These are phyloP conservation scores for Chloris gayana DNA, from an alignment of 176 grass and related monocot genomes.

Conservation along the genomic window DNA sequence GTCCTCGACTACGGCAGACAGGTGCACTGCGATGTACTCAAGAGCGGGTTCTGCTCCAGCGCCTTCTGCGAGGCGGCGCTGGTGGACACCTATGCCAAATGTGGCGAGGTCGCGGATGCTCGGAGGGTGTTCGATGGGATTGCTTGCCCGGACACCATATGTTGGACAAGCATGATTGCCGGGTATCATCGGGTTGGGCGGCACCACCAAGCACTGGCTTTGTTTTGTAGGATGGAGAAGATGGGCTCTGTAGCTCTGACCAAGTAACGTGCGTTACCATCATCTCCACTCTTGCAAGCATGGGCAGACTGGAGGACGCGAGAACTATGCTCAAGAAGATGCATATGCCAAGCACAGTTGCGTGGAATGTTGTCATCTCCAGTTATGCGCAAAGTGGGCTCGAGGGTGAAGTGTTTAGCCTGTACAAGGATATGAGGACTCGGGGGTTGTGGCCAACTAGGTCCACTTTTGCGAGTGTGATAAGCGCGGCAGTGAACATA, in stretches of 20 bases:
- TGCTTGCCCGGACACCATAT: constrained; percentile 48
- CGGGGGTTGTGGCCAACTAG: constrained; percentile 48
- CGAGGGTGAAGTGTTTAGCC: constrained; percentile 42
- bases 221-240: constrained; percentile 56
- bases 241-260: constrained; percentile 37
- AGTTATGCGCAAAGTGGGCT: constrained; percentile 44
- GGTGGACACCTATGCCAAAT: constrained; percentile 66
- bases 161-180: constrained; percentile 67
- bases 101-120: constrained; percentile 39
- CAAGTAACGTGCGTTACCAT: constrained; percentile 42
- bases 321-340: constrained; percentile 47
- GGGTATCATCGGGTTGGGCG: constrained; percentile 46
- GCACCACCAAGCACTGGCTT: constrained; percentile 39
- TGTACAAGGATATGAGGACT: constrained; percentile 66
- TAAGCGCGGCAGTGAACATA: constrained; percentile 58
- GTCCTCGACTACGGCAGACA: constrained; percentile 40
- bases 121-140: constrained; percentile 53
- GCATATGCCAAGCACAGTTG: constrained; percentile 36
- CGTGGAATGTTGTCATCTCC: constrained; percentile 78
- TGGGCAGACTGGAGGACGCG: constrained; percentile 49
- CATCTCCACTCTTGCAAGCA: constrained; percentile 56
- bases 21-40: constrained; percentile 55
- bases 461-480: constrained; percentile 65
- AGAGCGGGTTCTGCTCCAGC: constrained; percentile 47
- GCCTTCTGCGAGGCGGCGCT: constrained; percentile 55